These are phyloP conservation scores for Trichoderma arundinaceum DNA, from an alignment of 2,329 filamentous ascomycete genomes.

Conservation along the genomic window DNA sequence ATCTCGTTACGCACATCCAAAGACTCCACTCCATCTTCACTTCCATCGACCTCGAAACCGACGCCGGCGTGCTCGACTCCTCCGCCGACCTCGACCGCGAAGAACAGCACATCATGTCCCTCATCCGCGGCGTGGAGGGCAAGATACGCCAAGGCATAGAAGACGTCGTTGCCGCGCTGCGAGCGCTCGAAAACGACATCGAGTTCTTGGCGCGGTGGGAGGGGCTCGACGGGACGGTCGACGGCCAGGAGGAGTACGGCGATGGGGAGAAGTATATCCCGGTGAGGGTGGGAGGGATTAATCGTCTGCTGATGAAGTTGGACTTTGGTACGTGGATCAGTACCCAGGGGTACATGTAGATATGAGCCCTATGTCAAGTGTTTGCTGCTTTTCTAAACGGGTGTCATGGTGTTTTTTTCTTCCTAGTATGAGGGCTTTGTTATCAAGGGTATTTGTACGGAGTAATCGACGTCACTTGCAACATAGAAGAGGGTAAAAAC, in stretches of 20 bases:
- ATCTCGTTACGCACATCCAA: slow-evolving; percentile 76
- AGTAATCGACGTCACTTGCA: neutral
- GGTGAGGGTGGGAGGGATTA: slow-evolving; percentile 76
- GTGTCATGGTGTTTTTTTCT: neutral
- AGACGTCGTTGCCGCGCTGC: slow-evolving; percentile 64
- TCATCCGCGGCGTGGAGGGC: slow-evolving; percentile 67
- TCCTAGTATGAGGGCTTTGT: neutral
- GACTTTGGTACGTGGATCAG: slow-evolving; percentile 70
- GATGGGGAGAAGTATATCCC: slow-evolving; percentile 63
- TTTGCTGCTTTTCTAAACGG: neutral
- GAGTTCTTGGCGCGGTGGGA: slow-evolving; percentile 54
- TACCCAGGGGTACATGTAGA: slow-evolving; percentile 35
- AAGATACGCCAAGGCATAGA: slow-evolving; percentile 72
- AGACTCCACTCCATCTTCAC: slow-evolving; percentile 79
- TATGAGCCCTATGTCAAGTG: neutral
- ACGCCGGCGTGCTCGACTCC: slow-evolving; percentile 80
- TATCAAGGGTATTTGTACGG: no score
- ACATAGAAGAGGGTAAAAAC: neutral
- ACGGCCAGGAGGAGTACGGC: slow-evolving; percentile 27
- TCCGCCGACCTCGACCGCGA: slow-evolving; percentile 74
- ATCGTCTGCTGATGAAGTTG: slow-evolving; percentile 88
- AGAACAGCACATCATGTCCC: slow-evolving; percentile 68
- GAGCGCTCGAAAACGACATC: slow-evolving; percentile 52
- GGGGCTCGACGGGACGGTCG: slow-evolving; percentile 35
- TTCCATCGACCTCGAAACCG: slow-evolving; percentile 78